phyloP scores from a whole-genome alignment of 768 basidiomycete genomes.

The Aureoboletus auriporus region DNA sequence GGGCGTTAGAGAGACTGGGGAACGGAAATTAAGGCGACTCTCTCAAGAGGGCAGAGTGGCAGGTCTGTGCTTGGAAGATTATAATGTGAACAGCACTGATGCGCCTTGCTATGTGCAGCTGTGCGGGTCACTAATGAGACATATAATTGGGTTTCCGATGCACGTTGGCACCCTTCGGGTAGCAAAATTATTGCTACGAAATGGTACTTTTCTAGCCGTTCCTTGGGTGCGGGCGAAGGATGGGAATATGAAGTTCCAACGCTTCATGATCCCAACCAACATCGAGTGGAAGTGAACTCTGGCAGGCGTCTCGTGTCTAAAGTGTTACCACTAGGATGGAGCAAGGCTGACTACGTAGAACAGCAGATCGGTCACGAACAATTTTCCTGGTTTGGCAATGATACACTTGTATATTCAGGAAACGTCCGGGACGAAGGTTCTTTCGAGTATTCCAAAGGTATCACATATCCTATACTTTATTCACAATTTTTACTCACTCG shows the following conservation, averaged over 20 bases:
- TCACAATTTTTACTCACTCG: not conserved
- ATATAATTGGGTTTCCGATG: constrained; percentile 64
- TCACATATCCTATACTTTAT: not conserved
- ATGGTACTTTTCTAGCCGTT: constrained; percentile 66
- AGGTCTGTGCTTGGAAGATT: constrained; percentile 16
- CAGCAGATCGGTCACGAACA: constrained; percentile 78
- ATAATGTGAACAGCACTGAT: constrained; percentile 2
- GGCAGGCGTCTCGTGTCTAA: constrained; percentile 55
- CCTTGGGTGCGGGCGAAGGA: constrained; percentile 68
- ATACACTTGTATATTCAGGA: constrained; percentile 61
- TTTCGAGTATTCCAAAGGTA: constrained; percentile 68
- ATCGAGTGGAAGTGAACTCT: constrained; percentile 33
- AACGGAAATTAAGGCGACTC: constrained; percentile 46
- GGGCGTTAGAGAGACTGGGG: constrained; percentile 49
- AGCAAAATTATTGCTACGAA: constrained; percentile 66
- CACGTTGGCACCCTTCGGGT: constrained; percentile 68
- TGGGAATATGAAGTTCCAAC: constrained; percentile 61
- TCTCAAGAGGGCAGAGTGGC: constrained; percentile 57
- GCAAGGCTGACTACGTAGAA: constrained; percentile 51
- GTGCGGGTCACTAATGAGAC: constrained; percentile 68
- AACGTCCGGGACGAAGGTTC: constrained; percentile 50
- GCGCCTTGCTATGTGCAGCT: constrained; percentile 23
- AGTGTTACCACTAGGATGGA: constrained; percentile 60
- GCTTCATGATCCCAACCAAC: constrained; percentile 5
- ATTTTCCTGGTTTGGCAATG: constrained; percentile 55